Conservation (phyloP, 2,329 filamentous ascomycete species). For the Albifimbria verrucaria region DNA sequence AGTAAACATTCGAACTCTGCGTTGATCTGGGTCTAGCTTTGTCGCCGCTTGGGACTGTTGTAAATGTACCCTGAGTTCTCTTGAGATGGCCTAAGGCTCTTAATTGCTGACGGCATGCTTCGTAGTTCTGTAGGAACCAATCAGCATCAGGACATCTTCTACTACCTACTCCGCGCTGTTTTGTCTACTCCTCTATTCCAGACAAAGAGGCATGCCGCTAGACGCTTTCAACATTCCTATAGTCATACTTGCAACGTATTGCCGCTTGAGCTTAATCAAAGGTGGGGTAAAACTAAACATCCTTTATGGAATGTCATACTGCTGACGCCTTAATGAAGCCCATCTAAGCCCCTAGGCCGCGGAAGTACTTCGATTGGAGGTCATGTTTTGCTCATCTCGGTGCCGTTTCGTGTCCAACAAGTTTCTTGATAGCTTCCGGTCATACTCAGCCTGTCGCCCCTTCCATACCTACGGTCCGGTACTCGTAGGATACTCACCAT, state of each 20-base stretch:
- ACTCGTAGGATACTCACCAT: not conserved
- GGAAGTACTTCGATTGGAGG: not conserved
- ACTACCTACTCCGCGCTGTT: not conserved
- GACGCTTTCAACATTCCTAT: not conserved
- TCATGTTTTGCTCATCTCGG: not conserved
- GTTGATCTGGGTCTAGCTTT: not conserved
- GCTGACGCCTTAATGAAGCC: not conserved
- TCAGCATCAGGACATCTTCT: not conserved
- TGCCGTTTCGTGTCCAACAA: not conserved
- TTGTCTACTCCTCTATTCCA: not conserved
- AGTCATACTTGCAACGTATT: not conserved
- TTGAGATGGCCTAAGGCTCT: not conserved
- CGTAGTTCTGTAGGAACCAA: not conserved
- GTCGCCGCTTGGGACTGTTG: not conserved
- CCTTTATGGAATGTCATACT: not conserved
- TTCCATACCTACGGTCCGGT: too few species aligned
- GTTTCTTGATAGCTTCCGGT: not conserved
- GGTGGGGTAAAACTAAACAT: not conserved
- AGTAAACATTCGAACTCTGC: not conserved
- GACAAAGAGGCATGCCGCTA: not conserved
- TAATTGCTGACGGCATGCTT: not conserved
- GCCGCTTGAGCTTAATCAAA: not conserved
- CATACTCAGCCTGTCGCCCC: not conserved
- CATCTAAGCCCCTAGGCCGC: not conserved
- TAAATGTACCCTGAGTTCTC: not conserved